Evolutionary conservation across 768 basidiomycete species (phyloP).

Genomic region (Fomitopsis pulvina): DNA sequence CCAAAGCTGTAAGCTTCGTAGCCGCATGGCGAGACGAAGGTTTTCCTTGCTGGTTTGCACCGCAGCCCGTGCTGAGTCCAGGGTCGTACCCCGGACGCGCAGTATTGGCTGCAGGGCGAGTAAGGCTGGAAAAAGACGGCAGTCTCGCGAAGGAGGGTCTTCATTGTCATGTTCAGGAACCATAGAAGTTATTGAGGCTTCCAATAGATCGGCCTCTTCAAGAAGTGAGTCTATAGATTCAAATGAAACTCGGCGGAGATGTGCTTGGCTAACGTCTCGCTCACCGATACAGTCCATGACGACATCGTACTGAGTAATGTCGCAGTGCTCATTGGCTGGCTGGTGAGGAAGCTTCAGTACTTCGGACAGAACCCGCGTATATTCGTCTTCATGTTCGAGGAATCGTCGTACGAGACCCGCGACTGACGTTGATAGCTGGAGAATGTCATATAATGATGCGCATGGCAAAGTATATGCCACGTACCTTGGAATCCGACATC

Average conservation of each 20-base stretch:
- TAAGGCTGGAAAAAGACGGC: neutral
- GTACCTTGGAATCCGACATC: conserved; percentile 30
- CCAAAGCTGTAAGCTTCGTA: conserved; percentile 9
- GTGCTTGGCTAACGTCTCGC: neutral
- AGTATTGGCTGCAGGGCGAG: neutral
- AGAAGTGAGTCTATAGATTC: neutral
- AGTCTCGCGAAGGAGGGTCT: neutral
- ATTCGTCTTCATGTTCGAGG: conserved; percentile 11
- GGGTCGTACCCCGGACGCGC: neutral
- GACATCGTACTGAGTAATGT: conserved; percentile 6
- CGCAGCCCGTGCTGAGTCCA: neutral
- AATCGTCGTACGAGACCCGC: conserved; percentile 8
- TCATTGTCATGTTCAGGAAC: neutral
- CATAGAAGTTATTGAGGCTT: neutral
- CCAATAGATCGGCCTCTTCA: neutral
- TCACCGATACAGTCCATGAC: conserved; percentile 10
- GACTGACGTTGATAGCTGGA: neutral
- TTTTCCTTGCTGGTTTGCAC: conserved; percentile 10
- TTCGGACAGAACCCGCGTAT: conserved; percentile 15
- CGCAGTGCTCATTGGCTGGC: conserved; percentile 5
- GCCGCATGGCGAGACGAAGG: conserved; percentile 5
- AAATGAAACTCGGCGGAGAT: neutral
- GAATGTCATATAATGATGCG: neutral
- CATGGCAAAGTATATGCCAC: neutral
- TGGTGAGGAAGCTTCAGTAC: conserved; percentile 2